Base-by-base conservation (phyloP, 1,284 basidiomycete species). In the Pseudozyma sp. region DNA sequence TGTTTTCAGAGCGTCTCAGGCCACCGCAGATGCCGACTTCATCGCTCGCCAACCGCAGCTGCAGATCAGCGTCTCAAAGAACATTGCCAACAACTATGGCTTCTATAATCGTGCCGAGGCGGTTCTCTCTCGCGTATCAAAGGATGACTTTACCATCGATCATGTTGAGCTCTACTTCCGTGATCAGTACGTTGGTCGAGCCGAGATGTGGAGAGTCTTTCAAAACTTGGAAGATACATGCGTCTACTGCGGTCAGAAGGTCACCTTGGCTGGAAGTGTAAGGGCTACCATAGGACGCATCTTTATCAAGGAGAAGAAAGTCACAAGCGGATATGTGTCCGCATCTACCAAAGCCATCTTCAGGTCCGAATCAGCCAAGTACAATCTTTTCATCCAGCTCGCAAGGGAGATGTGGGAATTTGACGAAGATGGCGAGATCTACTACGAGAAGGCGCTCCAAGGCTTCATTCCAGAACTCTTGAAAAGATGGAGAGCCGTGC, bases 331-430 rank as follows among this genome's bases (percentile, higher is more conserved):
- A 1, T 91, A 91, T 67, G 89, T 98, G 57, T 93, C 92, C 1
- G 86, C 92, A 21, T 88, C 90, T 21, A 97, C 96, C 13, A 97
- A 95, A 86, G 87, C 92, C 18, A 91, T 98, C 53, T 97, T 92
- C 80, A 89, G 96, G 40, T 94, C 93, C 16, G 82, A 85, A 55
- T 97, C 94, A 5, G 94, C 96, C 42, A 95, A 93, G 85, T 90
- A 78, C 74, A 77, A 81, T 52, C 63, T 99, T 57, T 97, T 97
- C 85, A 93, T 99, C 57, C 95, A 98, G 87, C 91, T 99, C 14
- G 95, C 94, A 80, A 89, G 91, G 56, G 97, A 99, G 85, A 90
- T 97, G 69, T 99, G 94, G 94, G 93, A 97, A 77, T 99, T 99
- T 84, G 91, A 95, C 59, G 94, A 94, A 55, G 96, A 98, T 77